Conservation (phyloP, 192 early-diverging fungal genomes). For the Physocladia obscura region DNA sequence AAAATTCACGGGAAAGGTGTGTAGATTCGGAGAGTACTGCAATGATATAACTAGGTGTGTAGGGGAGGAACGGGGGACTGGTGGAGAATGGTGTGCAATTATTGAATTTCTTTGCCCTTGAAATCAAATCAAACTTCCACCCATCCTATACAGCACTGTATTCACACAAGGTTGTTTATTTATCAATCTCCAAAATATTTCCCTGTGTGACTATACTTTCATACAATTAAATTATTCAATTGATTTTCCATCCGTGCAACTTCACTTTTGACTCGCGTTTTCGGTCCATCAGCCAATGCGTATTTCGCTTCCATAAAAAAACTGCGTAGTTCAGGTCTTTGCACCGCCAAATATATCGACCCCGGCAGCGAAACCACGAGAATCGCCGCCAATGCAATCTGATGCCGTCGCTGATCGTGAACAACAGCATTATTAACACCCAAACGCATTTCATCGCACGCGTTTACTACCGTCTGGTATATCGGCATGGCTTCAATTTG, state of each 20-base stretch:
- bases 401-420: not conserved
- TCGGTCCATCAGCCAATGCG: not conserved
- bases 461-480: not conserved
- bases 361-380: constrained; percentile 13
- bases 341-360: constrained; percentile 5
- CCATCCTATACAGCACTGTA: too few species aligned
- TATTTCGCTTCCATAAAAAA: constrained; percentile 26
- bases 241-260: constrained; percentile 16
- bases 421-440: not conserved
- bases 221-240: constrained; percentile 11
- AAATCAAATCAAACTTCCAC: too few species aligned
- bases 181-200: too few species aligned
- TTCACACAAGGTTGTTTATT: too few species aligned
- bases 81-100: too few species aligned
- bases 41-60: too few species aligned
- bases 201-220: too few species aligned
- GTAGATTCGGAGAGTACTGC: too few species aligned
- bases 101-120: too few species aligned
- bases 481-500: constrained; percentile 19
- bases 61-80: too few species aligned
- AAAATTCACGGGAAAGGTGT: too few species aligned
- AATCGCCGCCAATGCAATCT: not conserved
- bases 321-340: not conserved
- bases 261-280: constrained; percentile 6
- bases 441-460: not conserved